Evolutionary conservation across 2,329 filamentous ascomycete genomes (phyloP).

Genomic region (Colletotrichum sojae): DNA sequence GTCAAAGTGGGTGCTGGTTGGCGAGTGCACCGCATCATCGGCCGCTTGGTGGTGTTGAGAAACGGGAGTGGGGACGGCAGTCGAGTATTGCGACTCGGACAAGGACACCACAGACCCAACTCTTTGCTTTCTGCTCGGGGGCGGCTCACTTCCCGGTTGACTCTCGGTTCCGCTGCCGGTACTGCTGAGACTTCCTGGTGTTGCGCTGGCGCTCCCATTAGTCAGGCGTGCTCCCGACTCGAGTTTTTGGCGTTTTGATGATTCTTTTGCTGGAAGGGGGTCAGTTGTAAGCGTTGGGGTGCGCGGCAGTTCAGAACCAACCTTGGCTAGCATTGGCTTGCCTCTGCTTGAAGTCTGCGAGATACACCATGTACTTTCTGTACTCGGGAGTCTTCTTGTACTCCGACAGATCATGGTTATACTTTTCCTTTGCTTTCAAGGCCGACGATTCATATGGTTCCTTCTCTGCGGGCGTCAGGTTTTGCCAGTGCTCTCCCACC

Average conservation of each 20-base stretch:
- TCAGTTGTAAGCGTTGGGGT: not conserved
- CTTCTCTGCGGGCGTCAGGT: slow-evolving; percentile 75
- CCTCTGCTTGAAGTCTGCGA: slow-evolving; percentile 83
- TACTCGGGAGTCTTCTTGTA: slow-evolving; percentile 85
- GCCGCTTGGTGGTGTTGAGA: slow-evolving; percentile 54
- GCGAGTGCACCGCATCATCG: slow-evolving; percentile 62
- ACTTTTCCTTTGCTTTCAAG: slow-evolving; percentile 81
- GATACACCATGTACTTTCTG: slow-evolving; percentile 78
- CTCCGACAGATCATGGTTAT: slow-evolving; percentile 78
- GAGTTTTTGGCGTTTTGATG: slow-evolving; percentile 64
- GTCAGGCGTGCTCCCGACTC: slow-evolving; percentile 54
- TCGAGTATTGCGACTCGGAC: slow-evolving; percentile 61
- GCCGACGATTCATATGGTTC: slow-evolving; percentile 82
- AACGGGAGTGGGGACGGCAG: slow-evolving; percentile 51
- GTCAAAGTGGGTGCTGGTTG: slow-evolving; percentile 56
- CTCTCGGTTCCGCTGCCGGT: slow-evolving; percentile 65
- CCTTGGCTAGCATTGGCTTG: slow-evolving; percentile 72
- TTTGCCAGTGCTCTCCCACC: slow-evolving; percentile 87
- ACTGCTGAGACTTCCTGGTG: slow-evolving; percentile 54
- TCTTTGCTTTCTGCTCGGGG: slow-evolving; percentile 61
- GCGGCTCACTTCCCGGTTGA: slow-evolving; percentile 63
- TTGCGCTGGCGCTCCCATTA: slow-evolving; percentile 58
- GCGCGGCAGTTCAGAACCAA: slow-evolving; percentile 49
- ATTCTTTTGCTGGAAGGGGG: slow-evolving; percentile 59
- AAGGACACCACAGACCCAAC: slow-evolving; percentile 63